Conservation (phyloP, 1,284 basidiomycete species). For the Boletus semigastroideus region DNA sequence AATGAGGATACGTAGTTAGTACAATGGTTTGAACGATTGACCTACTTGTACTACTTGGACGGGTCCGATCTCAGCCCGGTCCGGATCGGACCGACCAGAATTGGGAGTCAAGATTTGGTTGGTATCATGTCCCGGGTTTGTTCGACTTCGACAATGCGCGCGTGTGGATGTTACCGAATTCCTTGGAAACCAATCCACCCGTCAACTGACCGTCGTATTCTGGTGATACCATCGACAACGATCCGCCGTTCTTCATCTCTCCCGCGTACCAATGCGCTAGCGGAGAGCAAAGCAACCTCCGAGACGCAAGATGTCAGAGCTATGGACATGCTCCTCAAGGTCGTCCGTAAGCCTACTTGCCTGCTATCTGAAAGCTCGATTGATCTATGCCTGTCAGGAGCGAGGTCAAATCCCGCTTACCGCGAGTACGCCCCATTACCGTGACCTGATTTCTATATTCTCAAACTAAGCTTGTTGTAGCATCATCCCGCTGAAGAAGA, state of each 20-base stretch:
- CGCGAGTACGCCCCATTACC: conserved; percentile 54
- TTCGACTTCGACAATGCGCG: no score
- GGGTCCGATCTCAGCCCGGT: no score
- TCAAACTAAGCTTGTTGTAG: conserved; percentile 32
- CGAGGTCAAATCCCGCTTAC: conserved; percentile 55
- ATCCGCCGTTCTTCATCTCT: conserved; percentile 9
- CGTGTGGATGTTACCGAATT: not conserved
- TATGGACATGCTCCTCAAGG: conserved; percentile 58
- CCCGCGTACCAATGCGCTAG: not conserved
- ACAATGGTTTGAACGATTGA: no score
- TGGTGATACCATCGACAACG: not conserved
- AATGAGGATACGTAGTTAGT: no score
- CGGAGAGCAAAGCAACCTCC: conserved; percentile 33
- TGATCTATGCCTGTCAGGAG: conserved; percentile 36
- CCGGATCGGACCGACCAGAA: no score
- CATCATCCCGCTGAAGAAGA: conserved; percentile 51
- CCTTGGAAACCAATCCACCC: not conserved
- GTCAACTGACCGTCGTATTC: not conserved
- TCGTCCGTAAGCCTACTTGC: conserved; percentile 49
- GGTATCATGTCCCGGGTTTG: no score
- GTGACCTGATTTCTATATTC: not conserved
- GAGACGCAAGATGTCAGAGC: conserved; percentile 59
- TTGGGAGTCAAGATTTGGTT: no score
- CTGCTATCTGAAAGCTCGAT: not conserved
- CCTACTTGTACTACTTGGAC: no score